Conservation (phyloP, 257 asterid species). For the Sherardia arvensis region DNA sequence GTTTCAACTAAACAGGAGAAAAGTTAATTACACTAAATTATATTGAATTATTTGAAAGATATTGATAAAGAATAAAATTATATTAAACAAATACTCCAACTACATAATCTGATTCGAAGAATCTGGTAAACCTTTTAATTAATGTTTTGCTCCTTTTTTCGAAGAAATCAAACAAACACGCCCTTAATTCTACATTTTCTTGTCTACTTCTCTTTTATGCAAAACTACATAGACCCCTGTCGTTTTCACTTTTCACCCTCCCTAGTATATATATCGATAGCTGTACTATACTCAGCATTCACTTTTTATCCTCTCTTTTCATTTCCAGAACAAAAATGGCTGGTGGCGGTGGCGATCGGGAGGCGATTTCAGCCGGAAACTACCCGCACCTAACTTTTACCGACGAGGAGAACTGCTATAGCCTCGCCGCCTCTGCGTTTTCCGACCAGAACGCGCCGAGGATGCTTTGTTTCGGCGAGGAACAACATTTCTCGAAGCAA, state of each 20-base stretch:
- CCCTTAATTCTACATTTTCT: neutral
- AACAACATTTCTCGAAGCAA: slow-evolving; percentile 17
- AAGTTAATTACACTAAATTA: neutral
- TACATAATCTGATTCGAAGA: neutral
- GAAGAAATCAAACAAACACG: slow-evolving; percentile 14
- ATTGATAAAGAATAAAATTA: no score
- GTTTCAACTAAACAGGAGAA: no score
- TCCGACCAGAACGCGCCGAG: slow-evolving; percentile 24
- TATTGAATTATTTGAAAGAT: no score
- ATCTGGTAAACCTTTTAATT: neutral
- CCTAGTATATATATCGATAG: neutral
- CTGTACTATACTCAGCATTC: neutral
- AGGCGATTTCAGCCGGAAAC: slow-evolving; percentile 36
- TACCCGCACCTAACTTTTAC: slow-evolving; percentile 60
- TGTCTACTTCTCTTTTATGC: slow-evolving; percentile 12
- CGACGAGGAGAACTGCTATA: slow-evolving; percentile 27
- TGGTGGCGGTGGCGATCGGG: slow-evolving; percentile 26
- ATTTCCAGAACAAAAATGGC: slow-evolving; percentile 23
- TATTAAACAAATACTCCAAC: no score
- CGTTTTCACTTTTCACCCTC: slow-evolving; percentile 36
- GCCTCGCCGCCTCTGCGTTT: slow-evolving; percentile 19
- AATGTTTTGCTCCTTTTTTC: neutral
- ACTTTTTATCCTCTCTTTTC: neutral
- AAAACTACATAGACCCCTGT: slow-evolving; percentile 28
- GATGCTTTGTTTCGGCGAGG: slow-evolving; percentile 67